Conservation (phyloP, 306 rosid genomes). For the Fragaria vesca region DNA sequence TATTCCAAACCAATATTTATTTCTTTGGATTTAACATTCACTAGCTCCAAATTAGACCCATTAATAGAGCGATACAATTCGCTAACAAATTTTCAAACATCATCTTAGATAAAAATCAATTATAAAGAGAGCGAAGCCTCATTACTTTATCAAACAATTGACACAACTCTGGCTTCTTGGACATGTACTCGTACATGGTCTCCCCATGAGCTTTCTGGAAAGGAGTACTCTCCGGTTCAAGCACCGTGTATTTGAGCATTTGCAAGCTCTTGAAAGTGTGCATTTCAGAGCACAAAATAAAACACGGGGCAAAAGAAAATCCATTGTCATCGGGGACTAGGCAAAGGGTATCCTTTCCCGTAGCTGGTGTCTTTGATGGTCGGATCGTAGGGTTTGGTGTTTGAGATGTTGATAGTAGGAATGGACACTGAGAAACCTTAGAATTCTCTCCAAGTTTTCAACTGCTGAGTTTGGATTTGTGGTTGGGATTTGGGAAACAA, state of each 20-base stretch:
- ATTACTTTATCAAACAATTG: not conserved
- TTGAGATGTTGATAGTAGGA: constrained; percentile 9
- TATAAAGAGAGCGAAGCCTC: not conserved
- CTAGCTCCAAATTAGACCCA: too few relatives aligned
- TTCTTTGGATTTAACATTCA: too few relatives aligned
- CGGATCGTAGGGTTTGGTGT: not conserved
- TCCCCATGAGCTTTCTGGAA: constrained; percentile 9
- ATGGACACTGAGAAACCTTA: not conserved
- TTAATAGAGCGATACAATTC: too few relatives aligned
- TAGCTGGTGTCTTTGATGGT: not conserved
- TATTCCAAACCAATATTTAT: too few relatives aligned
- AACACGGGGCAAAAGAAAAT: not conserved
- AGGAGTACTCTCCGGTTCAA: not conserved
- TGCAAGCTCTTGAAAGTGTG: not conserved
- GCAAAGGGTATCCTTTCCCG: not conserved
- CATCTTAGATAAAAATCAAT: too few relatives aligned
- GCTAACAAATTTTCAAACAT: too few relatives aligned
- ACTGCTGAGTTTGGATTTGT: not conserved
- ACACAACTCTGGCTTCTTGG: not conserved
- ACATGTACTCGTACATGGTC: not conserved
- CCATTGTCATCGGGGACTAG: not conserved
- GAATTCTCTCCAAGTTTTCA: constrained; percentile 4
- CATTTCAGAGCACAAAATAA: not conserved
- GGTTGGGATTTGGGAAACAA: constrained; percentile 6
- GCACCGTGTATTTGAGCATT: constrained; percentile 14